Conservation (phyloP, 148 eudicot species). For the Vaccinium corymbosum region DNA sequence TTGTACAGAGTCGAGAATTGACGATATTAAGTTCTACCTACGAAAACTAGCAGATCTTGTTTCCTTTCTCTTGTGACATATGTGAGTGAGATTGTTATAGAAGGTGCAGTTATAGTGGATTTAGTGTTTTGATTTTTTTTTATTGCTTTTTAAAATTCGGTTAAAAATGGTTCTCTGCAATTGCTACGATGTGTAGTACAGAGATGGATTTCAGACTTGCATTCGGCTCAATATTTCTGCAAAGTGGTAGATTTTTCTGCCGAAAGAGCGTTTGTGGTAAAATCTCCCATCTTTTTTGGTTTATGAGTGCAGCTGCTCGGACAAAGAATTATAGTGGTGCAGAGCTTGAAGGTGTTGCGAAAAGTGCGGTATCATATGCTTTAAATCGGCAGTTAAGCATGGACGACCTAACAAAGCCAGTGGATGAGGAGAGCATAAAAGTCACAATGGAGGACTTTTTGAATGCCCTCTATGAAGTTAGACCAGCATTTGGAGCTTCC, state of each 20-base stretch:
- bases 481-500: conserved; percentile 97
- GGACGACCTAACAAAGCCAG: conserved; percentile 90
- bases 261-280: not conserved
- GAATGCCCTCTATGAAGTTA: conserved; percentile 76
- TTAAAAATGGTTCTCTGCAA: conserved; percentile 1
- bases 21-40: not conserved
- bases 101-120: not conserved
- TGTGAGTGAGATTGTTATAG: not conserved
- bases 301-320: conserved; percentile 63
- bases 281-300: not conserved
- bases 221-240: not conserved
- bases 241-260: not conserved
- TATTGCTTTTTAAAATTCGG: not conserved
- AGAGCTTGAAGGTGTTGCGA: conserved; percentile 99
- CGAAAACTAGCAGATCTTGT: not conserved
- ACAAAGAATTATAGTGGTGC: conserved; percentile 99
- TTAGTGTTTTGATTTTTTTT: not conserved
- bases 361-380: conserved; percentile 97
- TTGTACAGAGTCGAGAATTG: not conserved
- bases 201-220: not conserved
- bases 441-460: conserved; percentile 94
- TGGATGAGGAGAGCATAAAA: conserved; percentile 92
- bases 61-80: not conserved
- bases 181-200: not conserved
- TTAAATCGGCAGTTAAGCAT: conserved; percentile 82